phyloP scores from a whole-genome alignment of 768 basidiomycete species.

The Tylopilus vinaceipallidus region DNA sequence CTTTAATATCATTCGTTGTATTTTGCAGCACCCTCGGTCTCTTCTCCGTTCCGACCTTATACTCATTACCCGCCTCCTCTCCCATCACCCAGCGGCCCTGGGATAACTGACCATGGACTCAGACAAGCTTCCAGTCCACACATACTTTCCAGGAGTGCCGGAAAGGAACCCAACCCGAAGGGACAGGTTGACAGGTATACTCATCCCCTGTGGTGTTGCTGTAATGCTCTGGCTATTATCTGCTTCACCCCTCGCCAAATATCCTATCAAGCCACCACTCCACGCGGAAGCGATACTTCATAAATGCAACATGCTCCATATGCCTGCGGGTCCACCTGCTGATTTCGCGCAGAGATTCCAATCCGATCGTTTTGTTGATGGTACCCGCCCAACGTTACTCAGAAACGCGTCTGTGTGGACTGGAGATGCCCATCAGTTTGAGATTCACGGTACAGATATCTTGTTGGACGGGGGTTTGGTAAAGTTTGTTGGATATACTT shows the following conservation, averaged over 20 bases:
- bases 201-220: slow-evolving; percentile 19
- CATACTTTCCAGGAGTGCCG: too few relatives aligned
- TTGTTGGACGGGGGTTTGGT: slow-evolving; percentile 40
- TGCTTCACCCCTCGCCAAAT: slow-evolving; percentile 6
- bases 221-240: slow-evolving; percentile 20
- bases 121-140: too few relatives aligned
- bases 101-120: too few relatives aligned
- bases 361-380: slow-evolving; percentile 39
- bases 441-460: slow-evolving; percentile 38
- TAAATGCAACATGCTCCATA: slow-evolving; percentile 35
- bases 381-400: slow-evolving; percentile 39
- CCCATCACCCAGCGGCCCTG: too few relatives aligned
- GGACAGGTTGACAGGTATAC: slow-evolving; percentile 11
- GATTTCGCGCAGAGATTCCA: slow-evolving; percentile 32
- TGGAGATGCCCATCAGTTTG: slow-evolving; percentile 38
- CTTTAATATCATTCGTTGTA: too few relatives aligned
- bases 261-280: slow-evolving; percentile 23
- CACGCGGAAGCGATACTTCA: slow-evolving; percentile 32
- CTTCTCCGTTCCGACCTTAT: too few relatives aligned
- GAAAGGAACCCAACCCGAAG: too few relatives aligned
- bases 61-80: too few relatives aligned
- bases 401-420: slow-evolving; percentile 56
- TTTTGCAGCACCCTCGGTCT: too few relatives aligned
- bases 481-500: slow-evolving; percentile 41
- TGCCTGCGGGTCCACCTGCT: slow-evolving; percentile 36